A percentile compares a stretch with the other conserved stretches of the same genome.
These are phyloP conservation scores for Backusella tarrabulga DNA, from an alignment of 192 early-diverging fungal genomes.

Conservation along the genomic window DNA sequence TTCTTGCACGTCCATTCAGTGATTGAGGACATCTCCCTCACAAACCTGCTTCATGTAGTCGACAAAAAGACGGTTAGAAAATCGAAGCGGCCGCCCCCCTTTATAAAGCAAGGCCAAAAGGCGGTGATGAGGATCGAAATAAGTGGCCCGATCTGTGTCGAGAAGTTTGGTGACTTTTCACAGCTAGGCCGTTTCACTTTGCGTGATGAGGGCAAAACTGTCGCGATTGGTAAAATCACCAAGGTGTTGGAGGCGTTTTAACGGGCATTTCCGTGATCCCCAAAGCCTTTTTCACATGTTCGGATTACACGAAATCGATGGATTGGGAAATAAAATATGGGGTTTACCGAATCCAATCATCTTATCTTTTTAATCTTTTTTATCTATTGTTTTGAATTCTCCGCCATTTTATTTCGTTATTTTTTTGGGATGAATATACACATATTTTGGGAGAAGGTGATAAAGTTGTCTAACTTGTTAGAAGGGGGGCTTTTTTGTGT, in stretches of 20 bases:
- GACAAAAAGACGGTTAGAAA: slow-evolving; percentile 91
- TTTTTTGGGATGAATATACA: neutral
- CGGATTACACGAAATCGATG: neutral
- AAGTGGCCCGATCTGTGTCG: slow-evolving; percentile 74
- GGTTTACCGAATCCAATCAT: slow-evolving; percentile 1
- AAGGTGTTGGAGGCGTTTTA: slow-evolving; percentile 57
- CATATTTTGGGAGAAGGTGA: neutral
- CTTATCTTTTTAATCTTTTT: slow-evolving; percentile 1
- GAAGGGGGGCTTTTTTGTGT: neutral
- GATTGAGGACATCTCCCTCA: slow-evolving; percentile 83
- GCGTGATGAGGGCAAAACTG: slow-evolving; percentile 91
- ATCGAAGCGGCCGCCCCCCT: slow-evolving; percentile 85
- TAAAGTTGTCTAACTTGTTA: neutral
- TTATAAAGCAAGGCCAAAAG: slow-evolving; percentile 89
- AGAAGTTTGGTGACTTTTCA: slow-evolving; percentile 81
- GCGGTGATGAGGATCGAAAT: slow-evolving; percentile 85
- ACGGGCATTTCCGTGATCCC: neutral
- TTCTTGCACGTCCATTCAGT: slow-evolving; percentile 90
- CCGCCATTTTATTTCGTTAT: neutral
- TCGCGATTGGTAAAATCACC: slow-evolving; percentile 92
- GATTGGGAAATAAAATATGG: slow-evolving; percentile 3
- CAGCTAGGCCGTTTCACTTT: slow-evolving; percentile 96
- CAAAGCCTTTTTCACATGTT: neutral
- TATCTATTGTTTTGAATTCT: neutral
- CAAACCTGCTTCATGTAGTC: slow-evolving; percentile 80